A percentile compares a stretch with the other conserved stretches of the same genome.
Conservation (phyloP, 306 rosid species). For the Lablab purpureus region DNA sequence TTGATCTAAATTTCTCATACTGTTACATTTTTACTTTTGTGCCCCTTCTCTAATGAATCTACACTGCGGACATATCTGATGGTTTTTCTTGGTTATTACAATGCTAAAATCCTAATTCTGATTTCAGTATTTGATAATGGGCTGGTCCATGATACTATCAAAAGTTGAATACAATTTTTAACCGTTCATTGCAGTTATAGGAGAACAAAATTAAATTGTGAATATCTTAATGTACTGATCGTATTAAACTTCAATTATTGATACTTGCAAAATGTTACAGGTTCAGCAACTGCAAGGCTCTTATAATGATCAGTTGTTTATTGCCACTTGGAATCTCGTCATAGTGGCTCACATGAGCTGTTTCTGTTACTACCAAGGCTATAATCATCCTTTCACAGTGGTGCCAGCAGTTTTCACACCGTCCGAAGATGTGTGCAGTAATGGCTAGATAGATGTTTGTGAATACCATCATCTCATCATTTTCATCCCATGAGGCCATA, state of each 20-base stretch:
- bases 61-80: not conserved
- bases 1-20: constrained; percentile 25
- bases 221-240: constrained; percentile 37
- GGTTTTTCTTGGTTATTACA: not conserved
- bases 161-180: constrained; percentile 23
- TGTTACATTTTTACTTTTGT: not conserved
- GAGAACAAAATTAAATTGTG: constrained; percentile 14
- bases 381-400: constrained; percentile 11
- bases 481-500: not conserved
- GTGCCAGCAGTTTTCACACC: constrained; percentile 28
- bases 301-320: constrained; percentile 20
- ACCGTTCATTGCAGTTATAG: not conserved
- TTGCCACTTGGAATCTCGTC: constrained; percentile 24
- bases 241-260: constrained; percentile 42
- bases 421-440: not conserved
- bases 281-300: constrained; percentile 17
- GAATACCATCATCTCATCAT: not conserved
- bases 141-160: not conserved
- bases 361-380: constrained; percentile 8
- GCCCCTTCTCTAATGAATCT: not conserved
- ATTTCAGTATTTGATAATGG: constrained; percentile 4
- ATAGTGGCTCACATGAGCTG: not conserved
- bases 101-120: constrained; percentile 31
- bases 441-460: not conserved
- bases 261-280: constrained; percentile 28